These are phyloP conservation scores for Pythium biforme DNA, from an alignment of 352 stramenopile genomes.

Conservation along the genomic window DNA sequence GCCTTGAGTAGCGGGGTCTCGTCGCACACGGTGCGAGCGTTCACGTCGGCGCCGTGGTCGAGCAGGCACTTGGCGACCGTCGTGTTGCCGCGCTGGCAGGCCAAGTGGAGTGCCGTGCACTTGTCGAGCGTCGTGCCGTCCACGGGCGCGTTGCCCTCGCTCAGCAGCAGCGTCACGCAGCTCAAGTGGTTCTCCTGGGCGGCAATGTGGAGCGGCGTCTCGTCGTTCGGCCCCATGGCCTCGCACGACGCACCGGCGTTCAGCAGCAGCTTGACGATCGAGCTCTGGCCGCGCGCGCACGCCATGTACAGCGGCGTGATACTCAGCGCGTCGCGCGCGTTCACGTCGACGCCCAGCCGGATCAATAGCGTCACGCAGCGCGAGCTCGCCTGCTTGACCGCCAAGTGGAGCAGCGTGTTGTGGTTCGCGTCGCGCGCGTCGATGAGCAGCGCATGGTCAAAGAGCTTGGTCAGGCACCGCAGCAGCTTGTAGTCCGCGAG, in stretches of 20 bases:
- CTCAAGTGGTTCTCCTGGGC: slow-evolving; percentile 79
- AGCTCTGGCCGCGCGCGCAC: slow-evolving; percentile 60
- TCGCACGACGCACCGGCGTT: slow-evolving; percentile 51
- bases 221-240: slow-evolving; percentile 61
- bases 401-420: slow-evolving; percentile 63
- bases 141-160: slow-evolving; percentile 42
- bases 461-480: slow-evolving; percentile 50
- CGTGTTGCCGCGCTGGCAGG: slow-evolving; percentile 76
- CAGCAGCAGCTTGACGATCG: slow-evolving; percentile 60
- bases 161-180: slow-evolving; percentile 64
- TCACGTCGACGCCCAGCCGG: slow-evolving; percentile 59
- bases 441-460: slow-evolving; percentile 42
- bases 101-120: slow-evolving; percentile 75
- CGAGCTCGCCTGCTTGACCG: slow-evolving; percentile 48
- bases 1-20: slow-evolving; percentile 80
- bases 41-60: slow-evolving; percentile 64
- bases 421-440: slow-evolving; percentile 42
- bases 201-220: slow-evolving; percentile 77
- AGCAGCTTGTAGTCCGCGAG: slow-evolving; percentile 53
- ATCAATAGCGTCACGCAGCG: slow-evolving; percentile 64
- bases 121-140: slow-evolving; percentile 55
- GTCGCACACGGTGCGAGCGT: slow-evolving; percentile 55
- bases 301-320: slow-evolving; percentile 80
- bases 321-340: slow-evolving; percentile 53
- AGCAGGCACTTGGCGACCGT: slow-evolving; percentile 62